These are phyloP conservation scores for Skeletonema marinoi DNA, from an alignment of 108 stramenopile species.

Conservation along the genomic window DNA sequence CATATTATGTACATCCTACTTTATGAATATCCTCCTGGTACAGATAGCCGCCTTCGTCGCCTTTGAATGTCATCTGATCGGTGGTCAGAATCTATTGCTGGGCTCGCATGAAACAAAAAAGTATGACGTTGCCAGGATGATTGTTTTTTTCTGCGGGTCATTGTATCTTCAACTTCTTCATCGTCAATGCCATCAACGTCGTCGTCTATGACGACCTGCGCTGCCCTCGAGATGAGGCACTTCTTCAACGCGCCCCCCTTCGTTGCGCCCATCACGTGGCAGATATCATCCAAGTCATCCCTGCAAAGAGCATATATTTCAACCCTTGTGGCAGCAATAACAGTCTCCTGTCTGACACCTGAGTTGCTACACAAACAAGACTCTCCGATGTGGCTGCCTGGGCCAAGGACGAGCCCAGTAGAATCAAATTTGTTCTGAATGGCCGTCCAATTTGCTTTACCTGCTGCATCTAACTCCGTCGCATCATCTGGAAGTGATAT, in stretches of 20 bases:
- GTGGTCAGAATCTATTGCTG: too few relatives aligned
- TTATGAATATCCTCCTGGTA: too few relatives aligned
- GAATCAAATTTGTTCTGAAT: conserved; percentile 36
- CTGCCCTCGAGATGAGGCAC: background rate
- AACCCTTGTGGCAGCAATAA: conserved; percentile 17
- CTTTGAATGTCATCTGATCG: too few relatives aligned
- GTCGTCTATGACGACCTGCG: too few relatives aligned
- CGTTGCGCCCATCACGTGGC: conserved; percentile 5
- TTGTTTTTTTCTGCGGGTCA: too few relatives aligned
- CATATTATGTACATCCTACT: too few relatives aligned
- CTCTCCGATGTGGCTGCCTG: conserved; percentile 64
- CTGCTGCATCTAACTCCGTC: conserved; percentile 45
- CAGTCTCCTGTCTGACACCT: conserved; percentile 61
- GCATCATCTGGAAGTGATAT: conserved; percentile 44
- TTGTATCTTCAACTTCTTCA: too few relatives aligned
- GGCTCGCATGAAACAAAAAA: too few relatives aligned
- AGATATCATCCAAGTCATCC: conserved; percentile 38
- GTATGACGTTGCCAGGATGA: too few relatives aligned
- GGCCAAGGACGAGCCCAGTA: conserved; percentile 20
- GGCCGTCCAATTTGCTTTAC: conserved; percentile 11
- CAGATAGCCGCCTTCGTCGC: too few relatives aligned
- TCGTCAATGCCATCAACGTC: too few relatives aligned
- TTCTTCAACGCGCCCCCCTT: conserved; percentile 5
- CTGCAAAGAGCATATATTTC: conserved; percentile 50
- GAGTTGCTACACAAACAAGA: conserved; percentile 43